Base-by-base conservation (phyloP, 2,329 filamentous ascomycete genomes). In the Acephala macrosclerotiorum region DNA sequence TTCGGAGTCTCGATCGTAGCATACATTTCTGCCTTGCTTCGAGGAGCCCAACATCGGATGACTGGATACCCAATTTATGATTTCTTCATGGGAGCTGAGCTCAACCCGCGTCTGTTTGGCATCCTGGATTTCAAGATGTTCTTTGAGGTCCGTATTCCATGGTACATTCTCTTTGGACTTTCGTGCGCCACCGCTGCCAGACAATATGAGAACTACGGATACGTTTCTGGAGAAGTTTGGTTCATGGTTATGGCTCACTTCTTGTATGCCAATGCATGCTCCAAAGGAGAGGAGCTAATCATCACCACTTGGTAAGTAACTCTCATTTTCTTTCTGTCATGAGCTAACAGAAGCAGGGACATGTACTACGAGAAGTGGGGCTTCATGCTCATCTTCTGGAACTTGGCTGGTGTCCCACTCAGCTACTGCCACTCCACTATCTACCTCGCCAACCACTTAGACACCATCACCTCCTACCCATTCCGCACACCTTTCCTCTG, bases 341-440 rank as follows among this genome's bases (percentile, higher is more conserved):
- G n/a, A 36, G 35, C 40, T 45, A 6, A 66, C 5, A 60, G 20
- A 5, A 25, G 9, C n/a, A 88, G 86, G 91, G 94, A 97, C 75
- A 97, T 97, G 91, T 97, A 96, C 83, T 95, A 93, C 74, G 94
- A 97, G 84, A 97, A 97, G 82, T 94, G 92, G 88, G 94, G 94
- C 60, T 97, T 97, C 83, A 97, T 97, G 94, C 87, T 97, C 71
- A 96, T 96, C 79, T 97, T 97, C 87, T 97, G 94, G 94, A 97
- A 97, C 80, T 84, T 97, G 77, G 93, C 94, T 56, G 94, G 94
- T 71, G 94, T 97, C 29, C 94, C 94, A 16, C 85, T 97, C 60
- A 94, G 89, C 62, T 97, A 97, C 85, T 97, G 93, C 82, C 94
- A 97, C 83, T 96, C 92, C 85, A 95, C 92, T 58, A 88, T 97